These are phyloP conservation scores for Pseudopyrenochaeta lycopersici DNA, from an alignment of 2,329 filamentous ascomycete genomes.

Conservation along the genomic window DNA sequence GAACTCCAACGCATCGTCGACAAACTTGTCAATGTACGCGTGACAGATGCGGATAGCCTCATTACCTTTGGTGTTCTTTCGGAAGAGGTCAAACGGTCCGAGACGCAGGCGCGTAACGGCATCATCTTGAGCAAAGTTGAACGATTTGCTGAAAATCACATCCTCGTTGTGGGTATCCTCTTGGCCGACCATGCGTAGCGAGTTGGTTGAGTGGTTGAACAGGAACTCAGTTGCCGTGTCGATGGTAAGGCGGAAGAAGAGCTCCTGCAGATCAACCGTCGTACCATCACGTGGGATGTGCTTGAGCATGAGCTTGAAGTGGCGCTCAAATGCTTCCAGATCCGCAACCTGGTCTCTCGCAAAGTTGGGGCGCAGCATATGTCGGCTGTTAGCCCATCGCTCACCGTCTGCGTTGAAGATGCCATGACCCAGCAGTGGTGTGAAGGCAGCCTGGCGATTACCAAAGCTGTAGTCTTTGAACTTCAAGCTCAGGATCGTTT, in stretches of 20 bases:
- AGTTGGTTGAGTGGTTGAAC: constrained; percentile 56
- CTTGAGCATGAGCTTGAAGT: constrained; percentile 66
- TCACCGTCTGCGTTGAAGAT: constrained; percentile 59
- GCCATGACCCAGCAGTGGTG: constrained; percentile 54
- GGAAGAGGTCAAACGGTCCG: constrained; percentile 46
- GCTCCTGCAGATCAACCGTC: constrained; percentile 48
- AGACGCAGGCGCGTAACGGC: constrained; percentile 48
- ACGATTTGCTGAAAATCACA: constrained; percentile 52
- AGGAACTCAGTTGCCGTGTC: constrained; percentile 61
- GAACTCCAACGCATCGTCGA: constrained; percentile 53
- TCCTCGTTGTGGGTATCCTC: constrained; percentile 45
- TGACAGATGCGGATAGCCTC: constrained; percentile 54
- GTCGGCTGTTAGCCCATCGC: constrained; percentile 50
- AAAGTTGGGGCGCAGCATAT: constrained; percentile 64
- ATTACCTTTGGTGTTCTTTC: constrained; percentile 45
- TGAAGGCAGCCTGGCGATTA: constrained; percentile 45
- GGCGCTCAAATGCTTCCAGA: constrained; percentile 66
- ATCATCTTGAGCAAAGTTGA: constrained; percentile 53
- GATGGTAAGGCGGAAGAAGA: constrained; percentile 61
- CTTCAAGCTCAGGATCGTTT: constrained; percentile 55
- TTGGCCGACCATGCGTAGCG: constrained; percentile 40
- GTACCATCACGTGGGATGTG: constrained; percentile 65
- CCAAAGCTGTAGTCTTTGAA: constrained; percentile 59
- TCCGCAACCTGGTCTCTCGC: constrained; percentile 62
- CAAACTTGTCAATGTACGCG: constrained; percentile 56